Evolutionary conservation across 2,329 filamentous ascomycete genomes (phyloP).

Genomic region (Colletotrichum camelliae): DNA sequence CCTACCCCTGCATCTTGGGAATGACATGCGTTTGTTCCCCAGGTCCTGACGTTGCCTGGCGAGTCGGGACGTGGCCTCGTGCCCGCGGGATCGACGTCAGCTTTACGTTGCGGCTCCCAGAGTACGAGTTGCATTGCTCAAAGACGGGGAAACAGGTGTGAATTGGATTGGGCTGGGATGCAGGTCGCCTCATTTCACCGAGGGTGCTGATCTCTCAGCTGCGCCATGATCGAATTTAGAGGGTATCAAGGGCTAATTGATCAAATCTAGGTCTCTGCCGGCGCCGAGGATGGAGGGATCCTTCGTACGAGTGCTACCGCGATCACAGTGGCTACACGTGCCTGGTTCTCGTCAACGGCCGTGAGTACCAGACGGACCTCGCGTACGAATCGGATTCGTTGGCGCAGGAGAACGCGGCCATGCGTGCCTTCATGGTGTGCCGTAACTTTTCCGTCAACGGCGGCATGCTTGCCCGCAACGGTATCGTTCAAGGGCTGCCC

Average conservation of each 20-base stretch:
- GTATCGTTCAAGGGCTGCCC: constrained; percentile 70
- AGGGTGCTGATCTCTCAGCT: constrained; percentile 8
- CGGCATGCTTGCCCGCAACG: constrained; percentile 80
- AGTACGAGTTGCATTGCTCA: neutral
- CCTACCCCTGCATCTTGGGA: constrained; percentile 33
- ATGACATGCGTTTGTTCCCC: constrained; percentile 23
- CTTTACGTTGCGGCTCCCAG: constrained; percentile 4
- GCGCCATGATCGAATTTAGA: neutral
- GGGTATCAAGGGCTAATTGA: constrained; percentile 37
- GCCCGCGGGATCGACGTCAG: neutral
- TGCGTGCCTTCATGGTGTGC: constrained; percentile 97
- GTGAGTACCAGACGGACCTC: constrained; percentile 92
- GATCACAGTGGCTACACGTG: constrained; percentile 81
- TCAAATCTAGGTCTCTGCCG: constrained; percentile 80
- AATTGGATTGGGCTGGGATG: constrained; percentile 38
- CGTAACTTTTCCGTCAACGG: constrained; percentile 97
- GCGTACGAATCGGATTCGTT: constrained; percentile 82
- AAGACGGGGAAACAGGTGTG: neutral
- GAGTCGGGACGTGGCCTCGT: neutral
- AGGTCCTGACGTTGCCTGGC: neutral
- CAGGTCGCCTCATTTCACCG: constrained; percentile 33
- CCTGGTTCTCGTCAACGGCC: constrained; percentile 92
- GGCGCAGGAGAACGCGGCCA: constrained; percentile 91
- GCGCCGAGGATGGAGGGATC: constrained; percentile 92
- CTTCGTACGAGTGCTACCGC: constrained; percentile 83